Evolutionary conservation across 2,329 filamentous ascomycete genomes (phyloP).

Genomic region (Pyrenophora teres): DNA sequence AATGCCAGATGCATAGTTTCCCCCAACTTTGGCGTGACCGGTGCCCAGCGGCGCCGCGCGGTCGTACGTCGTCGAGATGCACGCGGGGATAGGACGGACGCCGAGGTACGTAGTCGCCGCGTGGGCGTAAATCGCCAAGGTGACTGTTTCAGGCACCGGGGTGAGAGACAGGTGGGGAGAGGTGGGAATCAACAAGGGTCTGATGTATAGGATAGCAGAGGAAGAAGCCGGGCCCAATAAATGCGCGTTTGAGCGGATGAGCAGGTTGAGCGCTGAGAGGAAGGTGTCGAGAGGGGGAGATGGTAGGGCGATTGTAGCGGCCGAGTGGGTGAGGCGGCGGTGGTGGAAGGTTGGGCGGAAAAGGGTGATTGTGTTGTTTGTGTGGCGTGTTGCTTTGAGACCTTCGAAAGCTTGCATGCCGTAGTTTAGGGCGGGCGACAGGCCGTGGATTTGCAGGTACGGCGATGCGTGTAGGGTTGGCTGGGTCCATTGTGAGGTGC

Average conservation of each 20-base stretch:
- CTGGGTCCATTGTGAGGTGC: conserved; percentile 19
- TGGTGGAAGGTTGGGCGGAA: conserved; percentile 43
- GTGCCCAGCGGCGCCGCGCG: conserved; percentile 43
- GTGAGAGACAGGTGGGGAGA: conserved; percentile 29
- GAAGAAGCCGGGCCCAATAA: conserved; percentile 33
- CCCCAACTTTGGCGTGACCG: conserved; percentile 44
- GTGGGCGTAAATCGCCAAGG: conserved; percentile 41
- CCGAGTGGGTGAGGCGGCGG: conserved; percentile 34
- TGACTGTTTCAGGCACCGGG: conserved; percentile 27
- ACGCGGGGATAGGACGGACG: conserved; percentile 28
- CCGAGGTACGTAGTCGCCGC: conserved; percentile 35
- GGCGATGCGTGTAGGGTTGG: conserved; percentile 21
- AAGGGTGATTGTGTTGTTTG: conserved; percentile 33
- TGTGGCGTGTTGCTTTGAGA: conserved; percentile 25
- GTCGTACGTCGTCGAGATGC: conserved; percentile 45
- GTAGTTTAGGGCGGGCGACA: conserved; percentile 28
- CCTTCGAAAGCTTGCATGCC: conserved; percentile 31
- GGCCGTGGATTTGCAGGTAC: conserved; percentile 26
- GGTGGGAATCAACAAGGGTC: conserved; percentile 43
- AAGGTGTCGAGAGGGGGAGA: conserved; percentile 37
- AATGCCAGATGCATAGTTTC: conserved; percentile 48
- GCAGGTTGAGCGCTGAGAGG: conserved; percentile 29
- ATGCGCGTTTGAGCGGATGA: conserved; percentile 32
- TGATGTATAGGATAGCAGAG: conserved; percentile 43
- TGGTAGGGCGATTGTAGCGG: conserved; percentile 38